Percentiles rank a stretch among this genome's conserved stretches.
phyloP scores from a whole-genome alignment of 768 basidiomycete genomes.

The Coprinopsis cinerea region DNA sequence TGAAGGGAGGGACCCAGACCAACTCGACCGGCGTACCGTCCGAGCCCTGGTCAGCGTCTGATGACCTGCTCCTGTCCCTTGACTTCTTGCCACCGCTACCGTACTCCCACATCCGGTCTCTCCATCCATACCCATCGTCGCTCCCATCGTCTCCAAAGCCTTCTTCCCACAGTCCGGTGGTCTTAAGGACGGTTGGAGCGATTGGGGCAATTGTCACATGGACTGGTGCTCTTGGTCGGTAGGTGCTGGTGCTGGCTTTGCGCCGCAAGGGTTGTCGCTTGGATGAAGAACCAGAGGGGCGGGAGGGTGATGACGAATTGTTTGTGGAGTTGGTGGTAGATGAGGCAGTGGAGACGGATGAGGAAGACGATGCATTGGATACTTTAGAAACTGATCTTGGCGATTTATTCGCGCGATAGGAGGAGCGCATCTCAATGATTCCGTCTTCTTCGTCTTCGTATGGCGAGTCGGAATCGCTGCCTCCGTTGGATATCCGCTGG shows the following conservation, averaged over 20 bases:
- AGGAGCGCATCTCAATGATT: constrained; percentile 58
- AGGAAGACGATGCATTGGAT: constrained; percentile 38
- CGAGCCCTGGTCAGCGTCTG: constrained; percentile 20
- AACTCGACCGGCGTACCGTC: constrained; percentile 57
- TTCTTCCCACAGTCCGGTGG: constrained; percentile 50
- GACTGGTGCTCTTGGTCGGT: constrained; percentile 19
- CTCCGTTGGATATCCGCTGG: constrained; percentile 23
- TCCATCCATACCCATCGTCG: constrained; percentile 24
- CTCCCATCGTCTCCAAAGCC: constrained; percentile 42
- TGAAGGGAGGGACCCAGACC: constrained; percentile 60
- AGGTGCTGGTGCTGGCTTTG: constrained; percentile 18
- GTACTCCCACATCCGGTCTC: constrained; percentile 19
- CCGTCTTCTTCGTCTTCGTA: constrained; percentile 39
- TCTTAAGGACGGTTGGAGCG: constrained; percentile 80
- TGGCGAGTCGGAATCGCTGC: constrained; percentile 34
- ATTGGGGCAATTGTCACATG: constrained; percentile 45
- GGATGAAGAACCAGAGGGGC: constrained; percentile 11
- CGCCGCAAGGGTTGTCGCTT: constrained; percentile 1
- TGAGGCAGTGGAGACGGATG: constrained; percentile 28
- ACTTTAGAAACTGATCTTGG: constrained; percentile 39
- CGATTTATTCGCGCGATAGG: constrained; percentile 20
- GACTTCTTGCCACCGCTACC: constrained; percentile 11
- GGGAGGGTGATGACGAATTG: constrained; percentile 23
- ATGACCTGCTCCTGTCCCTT: constrained; percentile 3
- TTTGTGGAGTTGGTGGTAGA: constrained; percentile 12